A percentile compares a stretch with the other conserved stretches of the same genome.
phyloP scores from a whole-genome alignment of 106 monocot genomes.

The Dioscorea dumetorum region DNA sequence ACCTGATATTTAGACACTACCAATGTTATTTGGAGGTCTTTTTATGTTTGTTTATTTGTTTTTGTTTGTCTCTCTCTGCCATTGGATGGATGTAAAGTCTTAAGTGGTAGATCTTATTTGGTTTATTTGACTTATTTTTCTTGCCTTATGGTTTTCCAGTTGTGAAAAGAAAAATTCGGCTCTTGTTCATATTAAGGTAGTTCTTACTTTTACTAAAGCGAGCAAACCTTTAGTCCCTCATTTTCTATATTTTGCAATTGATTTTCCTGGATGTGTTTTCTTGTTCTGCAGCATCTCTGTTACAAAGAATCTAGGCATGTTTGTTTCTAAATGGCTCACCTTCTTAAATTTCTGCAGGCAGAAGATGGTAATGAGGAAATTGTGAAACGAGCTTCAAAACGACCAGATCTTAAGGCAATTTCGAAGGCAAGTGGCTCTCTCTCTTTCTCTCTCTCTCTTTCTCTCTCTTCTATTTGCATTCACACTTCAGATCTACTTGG shows the following conservation, averaged over 20 bases:
- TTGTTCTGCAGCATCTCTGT: not conserved
- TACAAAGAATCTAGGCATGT: not conserved
- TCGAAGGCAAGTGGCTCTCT: slow-evolving; percentile 14
- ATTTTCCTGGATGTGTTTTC: not conserved
- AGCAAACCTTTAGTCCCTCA: not conserved
- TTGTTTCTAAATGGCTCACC: not conserved
- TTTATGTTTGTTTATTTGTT: too few relatives aligned
- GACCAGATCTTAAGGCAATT: slow-evolving; percentile 66
- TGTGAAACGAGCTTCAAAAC: slow-evolving; percentile 31
- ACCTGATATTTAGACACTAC: too few relatives aligned
- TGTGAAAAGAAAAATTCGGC: too few relatives aligned
- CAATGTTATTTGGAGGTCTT: too few relatives aligned
- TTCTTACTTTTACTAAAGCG: not conserved
- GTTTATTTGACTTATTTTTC: too few relatives aligned
- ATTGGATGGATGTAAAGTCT: too few relatives aligned
- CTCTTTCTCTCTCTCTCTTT: not conserved
- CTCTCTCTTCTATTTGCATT: not conserved
- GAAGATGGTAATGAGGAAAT: slow-evolving; percentile 1
- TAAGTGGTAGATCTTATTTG: too few relatives aligned
- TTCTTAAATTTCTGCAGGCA: not conserved
- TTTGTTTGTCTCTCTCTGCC: too few relatives aligned
- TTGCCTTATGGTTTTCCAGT: too few relatives aligned
- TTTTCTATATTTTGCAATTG: not conserved
- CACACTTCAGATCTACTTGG: not conserved
- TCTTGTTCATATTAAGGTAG: too few relatives aligned